Conservation (phyloP, 2,329 filamentous ascomycete genomes). For the Mollisiaceae sp. region DNA sequence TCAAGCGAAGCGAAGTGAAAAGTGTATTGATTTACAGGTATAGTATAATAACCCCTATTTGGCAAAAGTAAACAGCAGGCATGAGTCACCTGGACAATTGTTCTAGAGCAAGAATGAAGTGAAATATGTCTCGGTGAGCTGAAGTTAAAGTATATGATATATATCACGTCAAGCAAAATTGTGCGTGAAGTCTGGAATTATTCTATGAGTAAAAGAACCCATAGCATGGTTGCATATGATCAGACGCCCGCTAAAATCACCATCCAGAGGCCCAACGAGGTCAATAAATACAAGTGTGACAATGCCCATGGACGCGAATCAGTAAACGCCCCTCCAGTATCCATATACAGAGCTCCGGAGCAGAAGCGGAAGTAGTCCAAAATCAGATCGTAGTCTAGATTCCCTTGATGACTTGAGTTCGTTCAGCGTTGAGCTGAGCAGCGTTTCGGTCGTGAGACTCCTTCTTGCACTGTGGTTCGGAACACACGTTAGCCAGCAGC, state of each 20-base stretch:
- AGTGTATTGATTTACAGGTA: background rate
- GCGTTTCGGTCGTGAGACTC: slow-evolving; percentile 94
- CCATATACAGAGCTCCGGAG: slow-evolving; percentile 7
- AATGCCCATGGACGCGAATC: slow-evolving; percentile 14
- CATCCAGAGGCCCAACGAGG: slow-evolving; percentile 12
- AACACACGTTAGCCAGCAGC: slow-evolving; percentile 46
- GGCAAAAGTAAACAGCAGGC: no score
- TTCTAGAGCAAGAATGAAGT: background rate
- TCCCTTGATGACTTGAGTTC: slow-evolving; percentile 92
- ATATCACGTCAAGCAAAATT: background rate
- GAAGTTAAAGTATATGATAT: background rate
- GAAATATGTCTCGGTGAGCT: background rate
- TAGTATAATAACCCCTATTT: no score
- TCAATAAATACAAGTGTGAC: slow-evolving; percentile 19
- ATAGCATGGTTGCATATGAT: slow-evolving; percentile 9
- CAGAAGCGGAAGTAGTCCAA: slow-evolving; percentile 1
- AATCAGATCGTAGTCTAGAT: slow-evolving; percentile 57
- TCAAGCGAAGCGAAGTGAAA: background rate
- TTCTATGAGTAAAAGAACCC: background rate
- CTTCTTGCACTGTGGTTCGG: slow-evolving; percentile 77
- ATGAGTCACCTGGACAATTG: no score
- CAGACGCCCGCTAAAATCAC: slow-evolving; percentile 25
- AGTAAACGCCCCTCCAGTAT: slow-evolving; percentile 28
- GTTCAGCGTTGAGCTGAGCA: slow-evolving; percentile 87
- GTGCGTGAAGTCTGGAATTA: background rate